These are phyloP conservation scores for Trametes sp. DNA, from an alignment of 1,284 basidiomycete species.

Conservation along the genomic window DNA sequence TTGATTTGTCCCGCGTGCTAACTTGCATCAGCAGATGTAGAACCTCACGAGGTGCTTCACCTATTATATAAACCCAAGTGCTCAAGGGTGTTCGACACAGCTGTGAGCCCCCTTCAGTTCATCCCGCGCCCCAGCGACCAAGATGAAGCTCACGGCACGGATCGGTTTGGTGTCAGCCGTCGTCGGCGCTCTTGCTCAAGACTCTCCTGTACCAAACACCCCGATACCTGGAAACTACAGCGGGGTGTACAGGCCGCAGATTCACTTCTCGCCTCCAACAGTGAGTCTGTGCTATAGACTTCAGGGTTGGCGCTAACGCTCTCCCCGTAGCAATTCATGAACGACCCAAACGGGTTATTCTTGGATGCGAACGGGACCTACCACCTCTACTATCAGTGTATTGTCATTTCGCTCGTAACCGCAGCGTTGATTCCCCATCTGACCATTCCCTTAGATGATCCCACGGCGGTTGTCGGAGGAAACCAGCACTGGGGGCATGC, in stretches of 20 bases:
- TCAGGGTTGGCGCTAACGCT: neutral
- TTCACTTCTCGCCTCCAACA: conserved; percentile 22
- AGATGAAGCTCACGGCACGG: neutral
- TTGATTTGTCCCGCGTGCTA: too few species aligned
- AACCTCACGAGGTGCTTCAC: too few species aligned
- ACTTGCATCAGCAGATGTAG: too few species aligned
- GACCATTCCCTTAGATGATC: conserved; percentile 14
- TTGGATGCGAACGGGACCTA: conserved; percentile 23
- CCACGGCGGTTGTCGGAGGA: conserved; percentile 13
- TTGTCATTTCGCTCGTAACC: neutral
- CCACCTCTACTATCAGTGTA: conserved; percentile 30
- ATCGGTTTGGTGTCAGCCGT: neutral
- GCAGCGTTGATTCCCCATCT: neutral
- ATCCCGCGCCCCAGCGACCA: neutral
- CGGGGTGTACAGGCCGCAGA: conserved; percentile 17
- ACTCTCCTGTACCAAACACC: neutral
- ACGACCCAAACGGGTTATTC: conserved; percentile 29
- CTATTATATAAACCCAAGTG: too few species aligned
- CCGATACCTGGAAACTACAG: conserved; percentile 7
- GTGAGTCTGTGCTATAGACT: neutral
- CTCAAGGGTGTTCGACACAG: too few species aligned
- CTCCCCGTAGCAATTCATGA: conserved; percentile 24
- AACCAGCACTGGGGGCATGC: conserved; percentile 32
- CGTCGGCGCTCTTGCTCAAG: neutral
- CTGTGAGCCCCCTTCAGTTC: too few species aligned